phyloP scores from a whole-genome alignment of 2,329 filamentous ascomycete genomes.

The Stachybotrys chartarum region DNA sequence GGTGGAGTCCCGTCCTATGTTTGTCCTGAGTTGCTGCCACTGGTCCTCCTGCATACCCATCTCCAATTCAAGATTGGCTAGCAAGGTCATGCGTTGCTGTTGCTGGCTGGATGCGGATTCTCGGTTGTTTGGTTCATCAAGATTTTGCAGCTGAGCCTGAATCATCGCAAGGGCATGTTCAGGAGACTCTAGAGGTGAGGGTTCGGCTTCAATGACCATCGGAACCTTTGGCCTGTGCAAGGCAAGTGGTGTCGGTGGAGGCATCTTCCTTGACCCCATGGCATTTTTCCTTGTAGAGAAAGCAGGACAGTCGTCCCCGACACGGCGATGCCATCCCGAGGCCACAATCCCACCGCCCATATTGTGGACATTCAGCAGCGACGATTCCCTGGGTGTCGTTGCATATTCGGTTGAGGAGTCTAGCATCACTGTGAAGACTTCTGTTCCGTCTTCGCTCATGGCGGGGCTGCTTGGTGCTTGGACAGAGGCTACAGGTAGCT shows the following conservation, averaged over 20 bases:
- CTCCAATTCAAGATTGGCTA: slow-evolving; percentile 55
- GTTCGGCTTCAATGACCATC: slow-evolving; percentile 38
- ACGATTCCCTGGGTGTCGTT: slow-evolving; percentile 5
- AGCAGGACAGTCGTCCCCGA: slow-evolving; percentile 51
- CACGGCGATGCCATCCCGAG: slow-evolving; percentile 43
- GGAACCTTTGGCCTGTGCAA: slow-evolving; percentile 37
- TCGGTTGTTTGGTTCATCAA: slow-evolving; percentile 33
- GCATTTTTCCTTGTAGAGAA: slow-evolving; percentile 48
- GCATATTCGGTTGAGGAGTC: slow-evolving; percentile 20
- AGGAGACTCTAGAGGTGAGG: slow-evolving; percentile 46
- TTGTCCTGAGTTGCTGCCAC: slow-evolving; percentile 51
- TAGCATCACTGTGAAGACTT: slow-evolving; percentile 37
- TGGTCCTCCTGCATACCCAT: slow-evolving; percentile 53
- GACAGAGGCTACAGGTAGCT: not conserved
- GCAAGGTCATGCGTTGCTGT: slow-evolving; percentile 37
- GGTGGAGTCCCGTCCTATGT: slow-evolving; percentile 42
- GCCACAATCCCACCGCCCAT: slow-evolving; percentile 1
- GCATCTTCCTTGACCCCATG: slow-evolving; percentile 40
- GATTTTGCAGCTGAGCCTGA: slow-evolving; percentile 42
- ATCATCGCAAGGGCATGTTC: slow-evolving; percentile 41
- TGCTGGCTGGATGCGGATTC: slow-evolving; percentile 14
- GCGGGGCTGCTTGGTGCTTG: not conserved
- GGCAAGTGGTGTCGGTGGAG: slow-evolving; percentile 49
- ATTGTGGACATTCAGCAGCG: not conserved
- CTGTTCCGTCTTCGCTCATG: slow-evolving; percentile 7